A percentile compares a stretch with the other conserved stretches of the same genome.
phyloP scores from a whole-genome alignment of 2,329 filamentous ascomycete species.

The Trichophyton rubrum region DNA sequence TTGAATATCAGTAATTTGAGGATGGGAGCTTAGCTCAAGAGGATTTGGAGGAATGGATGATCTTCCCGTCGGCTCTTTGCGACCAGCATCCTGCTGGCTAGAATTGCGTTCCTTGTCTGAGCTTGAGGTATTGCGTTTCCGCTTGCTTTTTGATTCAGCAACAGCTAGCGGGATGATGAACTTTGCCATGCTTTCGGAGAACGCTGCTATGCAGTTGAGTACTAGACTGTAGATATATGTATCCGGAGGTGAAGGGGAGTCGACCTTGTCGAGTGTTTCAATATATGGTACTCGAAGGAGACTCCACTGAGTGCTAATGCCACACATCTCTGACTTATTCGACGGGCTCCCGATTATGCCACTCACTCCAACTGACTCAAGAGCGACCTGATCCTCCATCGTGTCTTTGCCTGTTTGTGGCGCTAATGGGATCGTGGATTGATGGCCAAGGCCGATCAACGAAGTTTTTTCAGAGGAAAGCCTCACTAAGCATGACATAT shows the following conservation, averaged over 20 bases:
- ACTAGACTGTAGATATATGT: constrained; percentile 89
- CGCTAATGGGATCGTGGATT: constrained; percentile 67
- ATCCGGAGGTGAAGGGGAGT: constrained; percentile 70
- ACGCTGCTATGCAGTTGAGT: constrained; percentile 72
- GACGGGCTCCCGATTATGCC: constrained; percentile 70
- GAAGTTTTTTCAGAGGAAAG: constrained; percentile 81
- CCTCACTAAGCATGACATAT: constrained; percentile 81
- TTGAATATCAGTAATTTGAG: constrained; percentile 57
- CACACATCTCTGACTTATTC: constrained; percentile 53
- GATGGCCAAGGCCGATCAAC: constrained; percentile 76
- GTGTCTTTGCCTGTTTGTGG: constrained; percentile 44
- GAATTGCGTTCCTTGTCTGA: constrained; percentile 24
- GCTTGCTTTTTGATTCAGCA: constrained; percentile 51
- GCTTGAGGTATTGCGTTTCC: constrained; percentile 26
- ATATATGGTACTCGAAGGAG: constrained; percentile 74
- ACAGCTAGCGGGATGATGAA: constrained; percentile 87
- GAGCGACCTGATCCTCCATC: constrained; percentile 67
- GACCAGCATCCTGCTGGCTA: constrained; percentile 18
- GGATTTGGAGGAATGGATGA: constrained; percentile 61
- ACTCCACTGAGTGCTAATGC: constrained; percentile 88
- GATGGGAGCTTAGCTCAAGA: constrained; percentile 59
- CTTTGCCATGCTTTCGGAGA: constrained; percentile 86
- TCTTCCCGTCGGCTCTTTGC: constrained; percentile 16
- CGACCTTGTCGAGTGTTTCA: constrained; percentile 85
- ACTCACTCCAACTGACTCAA: constrained; percentile 76